Evolutionary conservation across 352 stramenopile genomes (phyloP).

Genomic region (Phytophthora quininea): DNA sequence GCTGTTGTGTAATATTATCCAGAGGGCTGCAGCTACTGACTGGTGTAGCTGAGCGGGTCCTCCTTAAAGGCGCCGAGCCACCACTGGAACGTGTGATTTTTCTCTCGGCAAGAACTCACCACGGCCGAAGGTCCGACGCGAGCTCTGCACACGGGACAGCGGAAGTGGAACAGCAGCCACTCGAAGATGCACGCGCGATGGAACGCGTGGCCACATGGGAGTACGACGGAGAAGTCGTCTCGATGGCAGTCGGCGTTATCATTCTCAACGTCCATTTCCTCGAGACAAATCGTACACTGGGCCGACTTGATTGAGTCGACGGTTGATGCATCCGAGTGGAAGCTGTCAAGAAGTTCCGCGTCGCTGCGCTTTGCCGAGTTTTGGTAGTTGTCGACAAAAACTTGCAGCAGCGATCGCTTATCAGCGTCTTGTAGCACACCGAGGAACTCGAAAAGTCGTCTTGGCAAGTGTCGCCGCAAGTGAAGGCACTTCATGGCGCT

Average conservation of each 20-base stretch:
- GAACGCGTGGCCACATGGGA: conserved; percentile 73
- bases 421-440: conserved; percentile 47
- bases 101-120: conserved; percentile 27
- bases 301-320: conserved; percentile 28
- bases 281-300: conserved; percentile 53
- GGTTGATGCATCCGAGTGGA: conserved; percentile 37
- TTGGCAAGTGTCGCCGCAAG: conserved; percentile 46
- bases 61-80: conserved; percentile 26
- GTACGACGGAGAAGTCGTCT: conserved; percentile 25
- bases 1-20: not conserved
- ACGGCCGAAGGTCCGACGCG: conserved; percentile 54
- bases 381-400: conserved; percentile 68
- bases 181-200: conserved; percentile 77
- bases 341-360: conserved; percentile 15
- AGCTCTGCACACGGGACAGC: conserved; percentile 65
- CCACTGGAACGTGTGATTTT: conserved; percentile 24
- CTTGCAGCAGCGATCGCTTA: conserved; percentile 66
- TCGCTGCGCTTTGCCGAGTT: conserved; percentile 2
- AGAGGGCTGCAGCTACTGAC: not conserved
- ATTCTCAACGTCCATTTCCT: conserved; percentile 38
- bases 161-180: conserved; percentile 75
- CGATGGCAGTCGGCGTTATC: conserved; percentile 3
- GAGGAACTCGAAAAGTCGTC: conserved; percentile 59
- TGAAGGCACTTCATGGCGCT: conserved; percentile 67
- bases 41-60: conserved; percentile 5